A percentile compares a stretch with the other conserved stretches of the same genome.
phyloP scores from a whole-genome alignment of 495 filamentous ascomycete genomes.

The Polyplosphaeria fusca region DNA sequence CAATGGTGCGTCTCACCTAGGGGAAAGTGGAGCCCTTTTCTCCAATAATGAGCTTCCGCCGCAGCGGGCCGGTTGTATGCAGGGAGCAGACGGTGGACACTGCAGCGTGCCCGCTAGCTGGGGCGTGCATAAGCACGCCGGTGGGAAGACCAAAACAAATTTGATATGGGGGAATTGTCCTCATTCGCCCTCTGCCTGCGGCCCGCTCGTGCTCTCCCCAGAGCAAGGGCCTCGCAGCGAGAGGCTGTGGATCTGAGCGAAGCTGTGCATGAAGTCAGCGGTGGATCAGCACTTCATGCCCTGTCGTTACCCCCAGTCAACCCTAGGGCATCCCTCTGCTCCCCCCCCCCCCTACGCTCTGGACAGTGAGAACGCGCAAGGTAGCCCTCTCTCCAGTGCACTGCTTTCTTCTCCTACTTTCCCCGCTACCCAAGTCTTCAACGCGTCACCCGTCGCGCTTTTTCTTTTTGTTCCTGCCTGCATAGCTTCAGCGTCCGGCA shows the following conservation, averaged over 20 bases:
- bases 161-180: slow-evolving; percentile 23
- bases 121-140: slow-evolving; percentile 15
- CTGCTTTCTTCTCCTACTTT: neutral
- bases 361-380: slow-evolving; percentile 22
- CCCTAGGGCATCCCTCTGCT: slow-evolving; percentile 12
- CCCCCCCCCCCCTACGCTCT: slow-evolving; percentile 7
- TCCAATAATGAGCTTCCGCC: slow-evolving; percentile 23
- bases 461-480: neutral
- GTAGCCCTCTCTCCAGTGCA: slow-evolving; percentile 5
- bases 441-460: neutral
- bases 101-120: slow-evolving; percentile 12
- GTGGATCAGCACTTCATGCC: slow-evolving; percentile 26
- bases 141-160: slow-evolving; percentile 24
- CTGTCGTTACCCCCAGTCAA: slow-evolving; percentile 12
- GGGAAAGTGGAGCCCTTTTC: slow-evolving; percentile 12
- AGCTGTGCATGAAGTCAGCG: slow-evolving; percentile 22
- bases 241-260: slow-evolving; percentile 4
- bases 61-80: slow-evolving; percentile 14
- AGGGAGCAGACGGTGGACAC: neutral
- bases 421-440: neutral
- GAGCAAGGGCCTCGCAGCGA: slow-evolving; percentile 13
- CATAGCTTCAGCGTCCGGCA: slow-evolving; percentile 1
- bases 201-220: slow-evolving; percentile 8
- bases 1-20: neutral
- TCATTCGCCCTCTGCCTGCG: slow-evolving; percentile 5